Evolutionary conservation across 352 stramenopile species (phyloP), one percentile per base, ranked within the genome.

Genomic region (Globisporangium middletonii): DNA sequence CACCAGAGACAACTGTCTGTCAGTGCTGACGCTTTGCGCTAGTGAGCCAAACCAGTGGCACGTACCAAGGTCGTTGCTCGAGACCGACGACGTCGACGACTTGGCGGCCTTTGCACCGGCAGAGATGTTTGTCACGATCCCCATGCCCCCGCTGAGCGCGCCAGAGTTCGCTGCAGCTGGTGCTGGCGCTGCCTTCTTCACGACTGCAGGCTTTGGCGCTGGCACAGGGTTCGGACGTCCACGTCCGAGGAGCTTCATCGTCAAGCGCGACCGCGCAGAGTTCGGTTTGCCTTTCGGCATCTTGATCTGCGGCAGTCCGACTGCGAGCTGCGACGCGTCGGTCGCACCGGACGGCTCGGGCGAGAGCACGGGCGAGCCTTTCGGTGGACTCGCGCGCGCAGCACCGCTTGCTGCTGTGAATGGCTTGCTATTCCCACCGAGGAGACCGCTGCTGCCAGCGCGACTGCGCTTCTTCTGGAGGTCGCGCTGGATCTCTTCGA

Each of bases 401-500:
- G 69, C 58, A 37, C 26, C 48, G 42, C 28, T 43, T 58, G 28
- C 48, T 57, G 55, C 23, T 41, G 27, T 49, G 49, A 37, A 65
- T 30, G 63, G 58, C 23, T 33, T 50, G 50, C 50, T 44, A 26
- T 47, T 28, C 3, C 50, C 4, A 11, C 33, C 33, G 12, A 38
- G 33, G 33, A 38, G 33, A 38, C 33, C 12, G 33, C 33, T 38
- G 7, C 33, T 44, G 59, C 47, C 47, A 8, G 41, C 15, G 12
- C 46, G 46, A 13, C 69, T 67, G 7, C 79, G 72, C 53, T 88
- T 93, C 55, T 78, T 87, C 49, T 80, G 64, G 23, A 94, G 58
- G 55, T 94, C 85, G 52, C 81, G 69, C 56, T 94, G 85, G 54
- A 94, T 94, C 62, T 94, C 80, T 49, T 94, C 85, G 56, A 94